A percentile compares a stretch with the other conserved stretches of the same genome.
phyloP scores from a whole-genome alignment of 228 moss, liverwort and hornwort species.

The Sphagnum fallax region DNA sequence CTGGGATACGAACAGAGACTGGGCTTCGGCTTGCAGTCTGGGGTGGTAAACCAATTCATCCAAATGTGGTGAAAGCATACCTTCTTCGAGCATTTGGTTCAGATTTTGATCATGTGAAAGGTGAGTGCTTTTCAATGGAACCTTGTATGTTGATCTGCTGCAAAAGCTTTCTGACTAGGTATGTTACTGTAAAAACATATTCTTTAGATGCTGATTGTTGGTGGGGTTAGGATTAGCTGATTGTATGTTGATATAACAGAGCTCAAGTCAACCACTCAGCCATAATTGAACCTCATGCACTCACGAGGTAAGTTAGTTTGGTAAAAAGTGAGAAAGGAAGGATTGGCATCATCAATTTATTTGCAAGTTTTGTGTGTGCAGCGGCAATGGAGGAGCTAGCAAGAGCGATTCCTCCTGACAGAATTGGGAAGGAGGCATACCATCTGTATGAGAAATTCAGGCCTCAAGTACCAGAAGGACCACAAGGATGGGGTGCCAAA shows the following conservation, averaged over 20 bases:
- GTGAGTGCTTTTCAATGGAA: conserved; percentile 4
- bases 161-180: not conserved
- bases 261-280: not conserved
- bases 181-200: not conserved
- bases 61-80: conserved; percentile 40
- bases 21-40: conserved; percentile 38
- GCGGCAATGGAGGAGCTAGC: conserved; percentile 45
- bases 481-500: conserved; percentile 48
- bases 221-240: not conserved
- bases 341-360: too few relatives aligned
- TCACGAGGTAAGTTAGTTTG: too few relatives aligned
- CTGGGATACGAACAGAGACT: conserved; percentile 41
- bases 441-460: conserved; percentile 52
- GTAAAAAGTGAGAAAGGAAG: too few relatives aligned
- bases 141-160: too few relatives aligned
- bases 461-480: conserved; percentile 40
- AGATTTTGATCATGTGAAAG: conserved; percentile 49
- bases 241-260: not conserved
- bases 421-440: conserved; percentile 44
- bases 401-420: conserved; percentile 34
- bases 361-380: conserved; percentile 9
- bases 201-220: not conserved
- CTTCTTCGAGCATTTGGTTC: conserved; percentile 45
- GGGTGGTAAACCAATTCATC: conserved; percentile 37
- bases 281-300: not conserved